These are phyloP conservation scores for Thinopyrum elongatum DNA, from an alignment of 176 grass and related monocot genomes.

Conservation along the genomic window DNA sequence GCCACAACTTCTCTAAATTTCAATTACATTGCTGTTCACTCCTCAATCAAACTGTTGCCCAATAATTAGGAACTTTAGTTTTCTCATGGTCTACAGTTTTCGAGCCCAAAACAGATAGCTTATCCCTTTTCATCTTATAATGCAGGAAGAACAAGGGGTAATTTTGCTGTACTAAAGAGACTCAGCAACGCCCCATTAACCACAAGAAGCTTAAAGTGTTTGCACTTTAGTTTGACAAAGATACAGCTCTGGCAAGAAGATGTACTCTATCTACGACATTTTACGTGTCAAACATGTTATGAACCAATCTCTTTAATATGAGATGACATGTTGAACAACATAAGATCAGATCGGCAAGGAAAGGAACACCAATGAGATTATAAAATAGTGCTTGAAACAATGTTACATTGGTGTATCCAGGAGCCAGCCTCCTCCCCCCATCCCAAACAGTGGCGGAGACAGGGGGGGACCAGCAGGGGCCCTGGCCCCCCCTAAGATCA, in stretches of 20 bases:
- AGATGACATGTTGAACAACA: neutral
- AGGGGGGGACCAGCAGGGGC: no score
- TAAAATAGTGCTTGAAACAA: neutral
- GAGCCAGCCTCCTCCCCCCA: neutral
- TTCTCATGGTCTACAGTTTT: neutral
- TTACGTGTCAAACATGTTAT: neutral
- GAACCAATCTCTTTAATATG: neutral
- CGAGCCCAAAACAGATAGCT: no score
- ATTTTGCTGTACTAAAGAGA: neutral
- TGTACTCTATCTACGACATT: neutral
- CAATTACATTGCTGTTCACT: neutral
- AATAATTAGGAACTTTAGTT: neutral
- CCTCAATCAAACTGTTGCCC: neutral
- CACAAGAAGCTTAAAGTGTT: neutral
- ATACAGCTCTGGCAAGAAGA: neutral
- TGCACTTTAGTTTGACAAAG: neutral
- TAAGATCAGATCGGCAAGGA: neutral
- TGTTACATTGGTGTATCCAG: neutral
- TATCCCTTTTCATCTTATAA: neutral
- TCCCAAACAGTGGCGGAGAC: no score
- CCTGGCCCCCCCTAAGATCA: no score
- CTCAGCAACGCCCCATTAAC: neutral
- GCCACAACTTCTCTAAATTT: neutral
- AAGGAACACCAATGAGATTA: neutral
- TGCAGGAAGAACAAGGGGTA: neutral